phyloP scores from a whole-genome alignment of 805 yeast genomes.

The Suhomyces canberraensis region DNA sequence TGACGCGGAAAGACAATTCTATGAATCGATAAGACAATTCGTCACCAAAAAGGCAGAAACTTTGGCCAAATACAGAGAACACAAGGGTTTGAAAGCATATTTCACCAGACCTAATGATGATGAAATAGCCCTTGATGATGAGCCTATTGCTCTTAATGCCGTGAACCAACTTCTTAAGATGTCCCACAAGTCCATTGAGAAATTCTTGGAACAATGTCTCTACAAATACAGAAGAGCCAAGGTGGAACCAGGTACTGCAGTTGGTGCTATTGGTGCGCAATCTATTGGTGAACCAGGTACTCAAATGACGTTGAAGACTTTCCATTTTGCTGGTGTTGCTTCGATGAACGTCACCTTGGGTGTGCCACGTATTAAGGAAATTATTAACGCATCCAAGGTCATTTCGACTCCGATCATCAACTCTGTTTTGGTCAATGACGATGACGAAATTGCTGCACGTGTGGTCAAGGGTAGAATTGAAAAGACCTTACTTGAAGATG shows the following conservation, averaged over 20 bases:
- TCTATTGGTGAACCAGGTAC: slow-evolving; percentile 99
- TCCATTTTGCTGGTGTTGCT: slow-evolving; percentile 99
- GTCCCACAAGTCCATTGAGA: slow-evolving; percentile 53
- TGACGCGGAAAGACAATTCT: slow-evolving; percentile 86
- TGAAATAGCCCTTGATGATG: slow-evolving; percentile 36
- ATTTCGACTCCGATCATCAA: slow-evolving; percentile 97
- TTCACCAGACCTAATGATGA: slow-evolving; percentile 41
- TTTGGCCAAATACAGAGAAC: slow-evolving; percentile 55
- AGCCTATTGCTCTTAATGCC: slow-evolving; percentile 30
- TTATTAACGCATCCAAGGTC: slow-evolving; percentile 92
- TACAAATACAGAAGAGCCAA: slow-evolving; percentile 81
- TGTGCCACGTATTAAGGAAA: slow-evolving; percentile 99
- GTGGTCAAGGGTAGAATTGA: slow-evolving; percentile 97
- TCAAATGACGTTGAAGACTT: slow-evolving; percentile 88
- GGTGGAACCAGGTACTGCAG: slow-evolving; percentile 99
- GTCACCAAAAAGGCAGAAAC: slow-evolving; percentile 52
- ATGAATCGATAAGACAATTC: slow-evolving; percentile 68
- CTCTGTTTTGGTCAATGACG: slow-evolving; percentile 86
- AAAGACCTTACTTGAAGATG: slow-evolving; percentile 82
- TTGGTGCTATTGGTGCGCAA: slow-evolving; percentile 99
- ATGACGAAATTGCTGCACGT: slow-evolving; percentile 96
- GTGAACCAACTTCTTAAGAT: slow-evolving; percentile 68
- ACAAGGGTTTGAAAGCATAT: slow-evolving; percentile 48
- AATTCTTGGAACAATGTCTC: slow-evolving; percentile 73
- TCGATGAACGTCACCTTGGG: slow-evolving; percentile 98